Base-by-base conservation (phyloP, 441 rosid species). In the Populus hybrid region DNA sequence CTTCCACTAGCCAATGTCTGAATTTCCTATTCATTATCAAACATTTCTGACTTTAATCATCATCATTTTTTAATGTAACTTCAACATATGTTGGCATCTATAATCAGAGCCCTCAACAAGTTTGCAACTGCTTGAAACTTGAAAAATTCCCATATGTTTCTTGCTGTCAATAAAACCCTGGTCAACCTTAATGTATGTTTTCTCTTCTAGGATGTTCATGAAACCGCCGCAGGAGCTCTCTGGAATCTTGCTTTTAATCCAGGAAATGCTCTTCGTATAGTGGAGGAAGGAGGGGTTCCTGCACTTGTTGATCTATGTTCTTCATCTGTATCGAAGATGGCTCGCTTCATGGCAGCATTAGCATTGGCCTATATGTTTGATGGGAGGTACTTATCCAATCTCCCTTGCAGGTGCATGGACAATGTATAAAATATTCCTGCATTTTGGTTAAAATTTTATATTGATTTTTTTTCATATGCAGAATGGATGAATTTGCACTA, bases 181-280 rank as follows among this genome's bases (percentile, higher is more conserved):
- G 24, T 74, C 67, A 36, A 69, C 66, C 73, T 76, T 18, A 34
- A 2, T 79, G 36, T 24, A 24, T 77, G 4, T 26, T 36, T 38
- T 73, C 74, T 42, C 82, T 76, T 81, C 66, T 86, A 95, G 98
- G 99, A 93, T 90, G 99, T 96, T 82, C 99, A 96, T 85, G 99
- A 96, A 84, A 94, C 98, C 30, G 99, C 99, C 4, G 97, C 96
- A 8, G 99, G 99, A 71, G 99, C 99, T 77, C 92, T 96, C 57
- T 96, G 98, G 99, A 96, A 96, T 85, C 97, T 96, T 79, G 99
- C 99, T 80, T 94, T 94, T 74, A 90, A 90, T 76, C 90, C 92
- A 57, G 89, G 91, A 20, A 96, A 96, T 78, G 99, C 98, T 77
- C 90, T 92, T 16, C 90, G 97, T 36, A 93, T 95, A 85, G 98